Evolutionary conservation across 352 stramenopile genomes (phyloP).

Genomic region (Saprolegnia parasitica): DNA sequence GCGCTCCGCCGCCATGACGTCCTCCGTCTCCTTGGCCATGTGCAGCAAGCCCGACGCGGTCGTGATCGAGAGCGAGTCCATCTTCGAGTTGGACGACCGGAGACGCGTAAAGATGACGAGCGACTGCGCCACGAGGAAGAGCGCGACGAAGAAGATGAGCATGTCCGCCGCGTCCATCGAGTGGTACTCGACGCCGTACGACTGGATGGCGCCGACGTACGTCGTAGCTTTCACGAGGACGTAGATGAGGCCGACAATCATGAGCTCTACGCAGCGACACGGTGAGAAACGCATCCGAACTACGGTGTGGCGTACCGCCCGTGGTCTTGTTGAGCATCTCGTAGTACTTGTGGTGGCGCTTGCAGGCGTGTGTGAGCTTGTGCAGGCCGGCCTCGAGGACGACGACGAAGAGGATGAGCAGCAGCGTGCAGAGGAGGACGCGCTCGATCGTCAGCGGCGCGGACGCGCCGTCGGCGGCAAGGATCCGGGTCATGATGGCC

Average conservation of each 20-base stretch:
- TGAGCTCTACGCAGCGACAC: constrained; percentile 21
- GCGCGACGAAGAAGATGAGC: constrained; percentile 25
- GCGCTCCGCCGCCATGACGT: not conserved
- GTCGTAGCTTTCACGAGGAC: constrained; percentile 6
- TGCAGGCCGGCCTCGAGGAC: not conserved
- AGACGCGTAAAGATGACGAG: constrained; percentile 12
- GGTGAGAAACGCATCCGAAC: no score
- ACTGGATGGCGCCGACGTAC: constrained; percentile 2
- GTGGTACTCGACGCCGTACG: constrained; percentile 14
- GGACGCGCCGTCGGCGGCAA: not conserved
- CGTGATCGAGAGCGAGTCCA: constrained; percentile 13
- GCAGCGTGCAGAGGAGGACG: constrained; percentile 1
- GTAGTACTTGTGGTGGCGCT: constrained; percentile 17
- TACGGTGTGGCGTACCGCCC: not conserved
- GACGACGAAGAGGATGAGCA: constrained; percentile 21
- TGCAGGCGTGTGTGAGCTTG: not conserved
- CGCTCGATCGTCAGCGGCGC: constrained; percentile 8
- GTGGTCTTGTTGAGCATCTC: constrained; percentile 25
- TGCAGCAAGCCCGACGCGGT: not conserved
- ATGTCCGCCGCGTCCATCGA: constrained; percentile 21
- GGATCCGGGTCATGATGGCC: not conserved
- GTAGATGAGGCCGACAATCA: constrained; percentile 26
- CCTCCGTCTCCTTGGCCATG: constrained; percentile 2
- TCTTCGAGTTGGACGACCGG: not conserved
- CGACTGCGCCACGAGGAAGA: constrained; percentile 15